Evolutionary conservation across 1,284 basidiomycete genomes (phyloP), one percentile per base, ranked within the genome.

Genomic region (Porogramme epimiltina): DNA sequence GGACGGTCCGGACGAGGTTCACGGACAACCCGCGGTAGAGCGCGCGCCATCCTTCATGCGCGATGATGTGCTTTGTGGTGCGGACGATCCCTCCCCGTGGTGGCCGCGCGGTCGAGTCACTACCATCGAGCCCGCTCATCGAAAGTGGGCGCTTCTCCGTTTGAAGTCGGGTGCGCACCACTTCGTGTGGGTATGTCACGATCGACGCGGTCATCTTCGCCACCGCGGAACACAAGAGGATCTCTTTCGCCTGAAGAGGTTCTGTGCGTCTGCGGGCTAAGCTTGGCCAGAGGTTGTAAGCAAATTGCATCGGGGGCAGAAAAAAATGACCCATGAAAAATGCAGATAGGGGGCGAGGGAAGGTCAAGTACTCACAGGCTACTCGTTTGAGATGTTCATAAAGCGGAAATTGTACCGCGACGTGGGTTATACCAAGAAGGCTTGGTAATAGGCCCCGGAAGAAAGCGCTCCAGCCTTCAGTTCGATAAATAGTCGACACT

Each of bases 131-230:
- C 56, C 77, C 65, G 49, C 79, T 77, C 51, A 79, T 75, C 37
- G 77, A 73, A 38, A 87, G 70, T 38, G 83, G 82, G 51, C 81
- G 79, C 49, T 84, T 81, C 62, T 89, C 86, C 4, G 94, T 93
- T 71, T 98, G 95, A 33, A 97, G 73, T 4, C 94, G 84, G 23
- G 95, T 98, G 10, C 95, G 89, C 18, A 98, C 80, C 38, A 98
- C 95, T 72, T 98, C 95, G 70, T 98, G 95, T 0, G 95, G 95
- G 70, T 98, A 98, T 25, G 95, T 98, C 22, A 89, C 88, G 22
- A 97, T 75, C 11, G 93, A 95, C 3, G 95, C 95, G 2, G 91
- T 86, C 91, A 97, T 96, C 70, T 98, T 98, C 28, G 93, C 89
- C 19, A 85, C 72, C 8, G 91, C 92, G 19, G 93, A 95, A 72